phyloP scores from a whole-genome alignment of 2,329 filamentous ascomycete genomes.

The Hypoxylon sp. region DNA sequence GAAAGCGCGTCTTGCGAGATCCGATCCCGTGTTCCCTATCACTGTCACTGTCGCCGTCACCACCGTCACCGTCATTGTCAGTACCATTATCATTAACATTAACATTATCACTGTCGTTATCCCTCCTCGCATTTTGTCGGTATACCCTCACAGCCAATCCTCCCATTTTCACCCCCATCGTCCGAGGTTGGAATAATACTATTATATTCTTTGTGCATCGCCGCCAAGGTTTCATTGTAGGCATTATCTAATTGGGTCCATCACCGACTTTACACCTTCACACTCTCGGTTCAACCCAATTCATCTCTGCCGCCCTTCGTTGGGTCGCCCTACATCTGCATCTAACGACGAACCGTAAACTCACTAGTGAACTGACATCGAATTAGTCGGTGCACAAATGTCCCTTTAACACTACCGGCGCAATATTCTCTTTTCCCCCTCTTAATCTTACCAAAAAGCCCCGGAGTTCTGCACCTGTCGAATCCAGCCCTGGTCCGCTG shows the following conservation, averaged over 20 bases:
- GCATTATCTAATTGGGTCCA: constrained; percentile 5
- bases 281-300: constrained; percentile 5
- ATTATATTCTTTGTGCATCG: constrained; percentile 17
- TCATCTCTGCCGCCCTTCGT: background rate
- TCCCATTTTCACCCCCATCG: background rate
- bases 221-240: constrained; percentile 3
- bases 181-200: constrained; percentile 14
- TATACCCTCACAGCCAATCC: constrained; percentile 15
- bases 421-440: constrained; percentile 20
- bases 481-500: constrained; percentile 42
- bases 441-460: constrained; percentile 21
- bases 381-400: constrained; percentile 14
- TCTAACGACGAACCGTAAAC: background rate
- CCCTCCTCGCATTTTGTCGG: constrained; percentile 5
- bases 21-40: constrained; percentile 17
- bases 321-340: background rate
- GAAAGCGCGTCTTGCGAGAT: constrained; percentile 39
- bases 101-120: constrained; percentile 2
- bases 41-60: background rate
- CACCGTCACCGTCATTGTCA: background rate
- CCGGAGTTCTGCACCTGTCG: constrained; percentile 23
- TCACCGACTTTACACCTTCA: background rate
- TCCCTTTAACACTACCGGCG: constrained; percentile 20
- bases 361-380: background rate
- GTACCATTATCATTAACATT: background rate